These are phyloP conservation scores for Parachaetomium inaequale DNA, from an alignment of 495 filamentous ascomycete species.

Conservation along the genomic window DNA sequence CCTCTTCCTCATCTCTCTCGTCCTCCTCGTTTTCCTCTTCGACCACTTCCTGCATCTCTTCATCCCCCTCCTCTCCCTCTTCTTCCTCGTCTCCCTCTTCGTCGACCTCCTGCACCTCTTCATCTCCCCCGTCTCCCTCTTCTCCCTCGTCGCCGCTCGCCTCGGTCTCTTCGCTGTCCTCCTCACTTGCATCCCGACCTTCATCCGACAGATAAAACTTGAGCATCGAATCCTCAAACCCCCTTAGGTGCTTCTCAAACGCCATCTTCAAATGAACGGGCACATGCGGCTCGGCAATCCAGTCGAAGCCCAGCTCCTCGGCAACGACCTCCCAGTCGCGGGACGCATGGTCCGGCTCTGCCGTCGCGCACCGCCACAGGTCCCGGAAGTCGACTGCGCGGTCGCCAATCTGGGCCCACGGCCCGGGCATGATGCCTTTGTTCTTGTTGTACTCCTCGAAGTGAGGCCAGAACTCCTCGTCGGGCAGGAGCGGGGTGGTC, in stretches of 20 bases:
- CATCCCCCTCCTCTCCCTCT: not conserved
- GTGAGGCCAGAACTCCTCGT: constrained; percentile 28
- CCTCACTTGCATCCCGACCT: not conserved
- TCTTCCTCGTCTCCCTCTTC: constrained; percentile 29
- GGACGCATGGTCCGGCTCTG: constrained; percentile 24
- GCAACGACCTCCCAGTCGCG: constrained; percentile 42
- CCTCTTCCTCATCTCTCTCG: not conserved
- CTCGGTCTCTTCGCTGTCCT: not conserved
- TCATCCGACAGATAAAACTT: constrained; percentile 19
- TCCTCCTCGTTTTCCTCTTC: constrained; percentile 8
- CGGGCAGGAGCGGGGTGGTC: not conserved
- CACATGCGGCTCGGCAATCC: constrained; percentile 31
- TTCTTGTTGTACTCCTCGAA: constrained; percentile 26
- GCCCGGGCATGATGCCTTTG: constrained; percentile 2
- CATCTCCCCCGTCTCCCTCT: constrained; percentile 6
- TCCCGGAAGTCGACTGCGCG: constrained; percentile 35
- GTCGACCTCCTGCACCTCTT: constrained; percentile 19
- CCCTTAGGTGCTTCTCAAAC: constrained; percentile 33
- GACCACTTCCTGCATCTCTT: not conserved
- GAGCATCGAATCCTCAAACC: constrained; percentile 30
- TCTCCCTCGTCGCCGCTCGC: not conserved
- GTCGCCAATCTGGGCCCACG: constrained; percentile 27
- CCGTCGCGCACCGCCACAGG: constrained; percentile 33
- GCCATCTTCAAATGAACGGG: constrained; percentile 34
- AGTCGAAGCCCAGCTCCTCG: constrained; percentile 39